Evolutionary conservation across 352 stramenopile genomes (phyloP), one percentile per base, ranked within the genome.

Genomic region (Phytophthora pistaciae): DNA sequence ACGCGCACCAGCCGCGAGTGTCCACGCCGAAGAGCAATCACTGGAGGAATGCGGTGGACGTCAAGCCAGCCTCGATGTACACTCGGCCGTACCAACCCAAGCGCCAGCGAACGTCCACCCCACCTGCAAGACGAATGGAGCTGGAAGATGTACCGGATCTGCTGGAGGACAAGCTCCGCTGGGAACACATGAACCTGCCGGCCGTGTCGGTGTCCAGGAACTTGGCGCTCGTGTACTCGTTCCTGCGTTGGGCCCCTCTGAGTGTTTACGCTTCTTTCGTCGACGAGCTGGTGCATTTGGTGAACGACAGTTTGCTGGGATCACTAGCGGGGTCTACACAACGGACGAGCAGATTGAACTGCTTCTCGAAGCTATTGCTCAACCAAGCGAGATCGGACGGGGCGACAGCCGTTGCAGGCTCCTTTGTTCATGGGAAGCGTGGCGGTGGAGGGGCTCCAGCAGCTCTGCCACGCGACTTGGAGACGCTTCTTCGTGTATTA

Each of bases 151-250:
- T 31, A 6, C 23, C 49, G 10, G 23, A 31, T 9, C 14, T 63
- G 2, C 25, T 74, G 5, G 25, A 70, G 1, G 55, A 74, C 54
- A 64, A 68, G 18, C 23, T 74, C 4, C 61, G 55, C 11, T 74
- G 67, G 67, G 67, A 74, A 29, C 49, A 70, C 38, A 29, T 9
- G 10, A 74, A 74, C 66, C 40, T 60, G 13, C 13, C 50, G 14
- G 61, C 72, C 0, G 72, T 86, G 16, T 77, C 74, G 3, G 69
- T 80, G 10, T 85, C 79, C 14, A 89, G 84, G 73, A 89, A 91
- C 57, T 64, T 91, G 58, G 75, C 80, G 20, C 60, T 91, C 1
- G 44, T 88, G 16, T 86, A 78, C 48, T 77, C 67, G 16, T 87
- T 91, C 20, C 29, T 84, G 13, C 58, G 76, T 4, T 89, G 79